Base-by-base conservation (phyloP, 345 rosid genomes). In the Noccaea caerulescens region DNA sequence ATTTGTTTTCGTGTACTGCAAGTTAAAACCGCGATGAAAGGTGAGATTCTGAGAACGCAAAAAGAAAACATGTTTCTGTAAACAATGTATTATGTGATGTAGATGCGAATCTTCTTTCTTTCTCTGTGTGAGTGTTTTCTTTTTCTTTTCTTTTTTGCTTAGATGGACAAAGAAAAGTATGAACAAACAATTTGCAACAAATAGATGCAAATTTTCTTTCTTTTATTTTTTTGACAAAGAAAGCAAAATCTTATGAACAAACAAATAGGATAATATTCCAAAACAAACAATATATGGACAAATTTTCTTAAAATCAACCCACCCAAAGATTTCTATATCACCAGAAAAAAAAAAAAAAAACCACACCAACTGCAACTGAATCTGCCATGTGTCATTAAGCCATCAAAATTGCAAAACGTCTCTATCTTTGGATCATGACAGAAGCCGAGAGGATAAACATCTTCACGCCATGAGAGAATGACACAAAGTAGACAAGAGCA, bases 401-500 rank as follows among this genome's bases (percentile, higher is more conserved):
- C 62, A 67, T 66, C 43, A 37, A 46, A 47, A 52, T 32, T 66
- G 34, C 42, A n/a, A 37, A 38, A 37, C 5, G 38, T 11, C 12
- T 64, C 76, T 65, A 36, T 56, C 58, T 47, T 56, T 45, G 34
- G 50, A 72, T 7, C 70, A 63, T 45, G 70, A 63, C 76, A 63
- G 63, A 72, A 72, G 71, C 70, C 49, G n/a, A 55, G 70, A 63
- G 58, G 12, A 63, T 9, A 54, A 63, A 54, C 69, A 63, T 72
- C 64, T 72, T 72, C 70, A 44, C 12, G 64, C 69, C 49, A 54
- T 36, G 63, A 36, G 57, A 44, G n/a, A 10, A 63, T 10, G 7
- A 16, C 36, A 64, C 58, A 55, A 11, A 47, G 16, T 39, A 30
- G 77, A 38, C 59, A 46, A 30, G 12, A 33, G 13, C 16, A 66